These are phyloP conservation scores for Klebsormidium nitens DNA, from an alignment of 139 green algal genomes.

Conservation along the genomic window DNA sequence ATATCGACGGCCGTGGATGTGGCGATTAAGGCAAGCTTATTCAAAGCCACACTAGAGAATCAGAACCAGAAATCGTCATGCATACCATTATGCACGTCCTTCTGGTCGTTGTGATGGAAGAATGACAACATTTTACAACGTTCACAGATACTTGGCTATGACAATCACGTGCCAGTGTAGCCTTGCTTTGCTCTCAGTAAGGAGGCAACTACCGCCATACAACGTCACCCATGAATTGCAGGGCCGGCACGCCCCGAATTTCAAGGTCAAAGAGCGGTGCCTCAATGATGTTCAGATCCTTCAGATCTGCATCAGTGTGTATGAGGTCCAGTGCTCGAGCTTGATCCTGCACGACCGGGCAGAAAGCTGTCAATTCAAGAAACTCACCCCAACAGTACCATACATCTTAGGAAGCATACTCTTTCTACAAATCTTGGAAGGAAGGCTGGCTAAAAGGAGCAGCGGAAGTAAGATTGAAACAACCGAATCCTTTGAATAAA, in stretches of 20 bases:
- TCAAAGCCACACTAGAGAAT: no score
- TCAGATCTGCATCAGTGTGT: slow-evolving; percentile 58
- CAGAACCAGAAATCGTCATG: no score
- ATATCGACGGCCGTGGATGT: no score
- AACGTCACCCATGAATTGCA: slow-evolving; percentile 86
- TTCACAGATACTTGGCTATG: background rate
- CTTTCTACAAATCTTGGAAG: no score
- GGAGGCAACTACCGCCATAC: slow-evolving; percentile 68
- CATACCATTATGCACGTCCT: no score
- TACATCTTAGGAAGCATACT: no score
- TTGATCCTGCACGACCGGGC: slow-evolving; percentile 67
- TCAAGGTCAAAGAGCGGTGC: slow-evolving; percentile 93
- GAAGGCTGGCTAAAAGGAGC: no score
- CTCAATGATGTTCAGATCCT: slow-evolving; percentile 68
- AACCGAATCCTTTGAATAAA: no score
- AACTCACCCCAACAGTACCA: no score
- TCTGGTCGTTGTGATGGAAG: background rate
- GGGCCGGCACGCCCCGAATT: slow-evolving; percentile 78
- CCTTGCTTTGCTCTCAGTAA: background rate
- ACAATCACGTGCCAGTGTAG: background rate
- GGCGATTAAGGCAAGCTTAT: no score
- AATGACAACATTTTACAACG: no score
- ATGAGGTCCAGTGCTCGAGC: slow-evolving; percentile 70
- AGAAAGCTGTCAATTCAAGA: slow-evolving; percentile 14
- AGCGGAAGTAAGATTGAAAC: no score